A percentile compares a stretch with the other conserved stretches of the same genome.
These are phyloP conservation scores for Penicillium psychrofluorescens DNA, from an alignment of 495 filamentous ascomycete genomes.

Conservation along the genomic window DNA sequence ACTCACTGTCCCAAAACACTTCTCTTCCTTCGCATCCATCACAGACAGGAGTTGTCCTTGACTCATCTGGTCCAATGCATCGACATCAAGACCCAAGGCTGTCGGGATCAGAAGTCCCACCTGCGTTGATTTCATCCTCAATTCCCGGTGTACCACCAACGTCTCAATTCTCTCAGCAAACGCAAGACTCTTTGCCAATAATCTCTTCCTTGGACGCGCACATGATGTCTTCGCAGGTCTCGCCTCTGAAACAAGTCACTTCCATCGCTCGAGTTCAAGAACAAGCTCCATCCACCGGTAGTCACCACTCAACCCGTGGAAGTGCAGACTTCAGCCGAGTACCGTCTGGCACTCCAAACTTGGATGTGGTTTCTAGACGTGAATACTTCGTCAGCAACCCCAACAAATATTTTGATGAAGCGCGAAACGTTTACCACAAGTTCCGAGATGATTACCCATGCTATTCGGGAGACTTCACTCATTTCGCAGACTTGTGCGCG, in stretches of 20 bases:
- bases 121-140: constrained; percentile 10
- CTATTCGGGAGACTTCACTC: constrained; percentile 43
- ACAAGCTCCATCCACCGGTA: constrained; percentile 10
- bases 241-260: constrained; percentile 9
- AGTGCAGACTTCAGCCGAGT: background rate
- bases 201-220: constrained; percentile 1
- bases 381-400: constrained; percentile 17
- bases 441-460: constrained; percentile 51
- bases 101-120: constrained; percentile 2
- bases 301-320: background rate
- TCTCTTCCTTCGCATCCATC: constrained; percentile 10
- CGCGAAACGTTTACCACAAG: constrained; percentile 31
- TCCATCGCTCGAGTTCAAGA: constrained; percentile 6
- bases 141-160: constrained; percentile 7
- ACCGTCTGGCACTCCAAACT: constrained; percentile 2
- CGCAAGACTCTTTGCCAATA: background rate
- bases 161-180: constrained; percentile 7
- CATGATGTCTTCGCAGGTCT: background rate
- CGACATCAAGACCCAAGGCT: constrained; percentile 7
- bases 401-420: constrained; percentile 10
- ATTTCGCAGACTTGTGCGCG: constrained; percentile 49
- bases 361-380: constrained; percentile 15
- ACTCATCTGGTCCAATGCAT: constrained; percentile 20
- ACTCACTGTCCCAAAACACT: constrained; percentile 8
- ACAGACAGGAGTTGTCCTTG: constrained; percentile 10